Conservation (phyloP, 805 yeast species). For the Sungouiozyma intestinalis region DNA sequence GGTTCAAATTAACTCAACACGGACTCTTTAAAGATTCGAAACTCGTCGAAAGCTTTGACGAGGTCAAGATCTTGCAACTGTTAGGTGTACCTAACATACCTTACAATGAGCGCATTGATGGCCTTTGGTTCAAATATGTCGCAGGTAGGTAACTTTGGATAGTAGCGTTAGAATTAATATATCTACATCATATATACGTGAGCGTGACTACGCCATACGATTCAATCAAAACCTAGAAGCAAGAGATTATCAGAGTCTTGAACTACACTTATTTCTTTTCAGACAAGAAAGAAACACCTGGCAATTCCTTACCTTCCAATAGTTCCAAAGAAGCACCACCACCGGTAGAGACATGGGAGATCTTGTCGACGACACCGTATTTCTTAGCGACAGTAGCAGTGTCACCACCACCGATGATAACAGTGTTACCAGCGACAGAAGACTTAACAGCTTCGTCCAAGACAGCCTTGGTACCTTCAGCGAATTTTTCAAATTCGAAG, state of each 20-base stretch:
- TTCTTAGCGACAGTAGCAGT: slow-evolving; percentile 99
- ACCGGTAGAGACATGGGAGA: slow-evolving; percentile 98
- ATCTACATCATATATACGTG: no score
- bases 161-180: neutral
- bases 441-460: slow-evolving; percentile 83
- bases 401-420: slow-evolving; percentile 97
- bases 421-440: slow-evolving; percentile 81
- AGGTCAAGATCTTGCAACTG: slow-evolving; percentile 16
- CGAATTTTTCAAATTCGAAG: slow-evolving; percentile 89
- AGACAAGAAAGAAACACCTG: slow-evolving; percentile 92
- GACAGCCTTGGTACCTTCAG: slow-evolving; percentile 83
- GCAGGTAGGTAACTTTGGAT: neutral
- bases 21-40: slow-evolving; percentile 19
- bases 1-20: slow-evolving; percentile 23
- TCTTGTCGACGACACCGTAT: slow-evolving; percentile 91
- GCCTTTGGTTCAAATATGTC: slow-evolving; percentile 5
- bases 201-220: no score
- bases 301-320: slow-evolving; percentile 96
- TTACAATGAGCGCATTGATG: slow-evolving; percentile 4
- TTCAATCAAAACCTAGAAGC: neutral
- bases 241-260: neutral
- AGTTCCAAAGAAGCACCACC: slow-evolving; percentile 99
- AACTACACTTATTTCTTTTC: slow-evolving; percentile 39
- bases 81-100: slow-evolving; percentile 14
- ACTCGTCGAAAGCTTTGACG: slow-evolving; percentile 21